Conservation (phyloP, 768 basidiomycete species). For the Mrakia frigida region DNA sequence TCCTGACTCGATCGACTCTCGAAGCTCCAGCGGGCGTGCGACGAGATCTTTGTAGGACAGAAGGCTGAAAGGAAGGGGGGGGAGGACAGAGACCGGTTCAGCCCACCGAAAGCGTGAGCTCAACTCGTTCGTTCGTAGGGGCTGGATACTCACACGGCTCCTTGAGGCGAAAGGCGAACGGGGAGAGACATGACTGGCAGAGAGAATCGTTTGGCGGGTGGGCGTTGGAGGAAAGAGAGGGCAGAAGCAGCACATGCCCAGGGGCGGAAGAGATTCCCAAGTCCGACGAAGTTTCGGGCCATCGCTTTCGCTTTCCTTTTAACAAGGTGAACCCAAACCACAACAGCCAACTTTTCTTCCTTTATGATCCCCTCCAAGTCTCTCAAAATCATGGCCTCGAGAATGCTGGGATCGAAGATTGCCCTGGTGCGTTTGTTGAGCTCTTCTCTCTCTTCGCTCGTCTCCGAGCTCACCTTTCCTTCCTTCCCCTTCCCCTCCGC, state of each 20-base stretch:
- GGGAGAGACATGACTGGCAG: background rate
- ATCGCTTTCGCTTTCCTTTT: no score
- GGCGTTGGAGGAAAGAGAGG: background rate
- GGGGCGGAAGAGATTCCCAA: background rate
- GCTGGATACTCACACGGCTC: constrained; percentile 12
- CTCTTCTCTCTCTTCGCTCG: background rate
- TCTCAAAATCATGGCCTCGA: background rate
- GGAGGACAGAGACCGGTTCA: background rate
- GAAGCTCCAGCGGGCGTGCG: constrained; percentile 53
- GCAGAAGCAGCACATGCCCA: background rate
- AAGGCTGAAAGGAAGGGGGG: constrained; percentile 31
- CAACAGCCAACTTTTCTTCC: background rate
- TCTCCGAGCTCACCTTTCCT: constrained; percentile 5
- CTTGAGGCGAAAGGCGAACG: constrained; percentile 10
- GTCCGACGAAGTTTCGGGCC: background rate
- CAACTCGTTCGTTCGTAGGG: background rate
- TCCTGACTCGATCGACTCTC: constrained; percentile 58
- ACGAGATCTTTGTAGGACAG: constrained; percentile 61
- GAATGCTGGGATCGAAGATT: background rate
- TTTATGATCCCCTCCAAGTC: background rate
- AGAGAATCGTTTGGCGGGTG: background rate
- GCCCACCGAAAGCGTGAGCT: background rate
- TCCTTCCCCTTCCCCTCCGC: background rate
- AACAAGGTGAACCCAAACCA: background rate
- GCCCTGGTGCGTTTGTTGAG: background rate